These are phyloP conservation scores for Pythium rhizo-oryzae DNA, from an alignment of 352 stramenopile genomes.

Conservation along the genomic window DNA sequence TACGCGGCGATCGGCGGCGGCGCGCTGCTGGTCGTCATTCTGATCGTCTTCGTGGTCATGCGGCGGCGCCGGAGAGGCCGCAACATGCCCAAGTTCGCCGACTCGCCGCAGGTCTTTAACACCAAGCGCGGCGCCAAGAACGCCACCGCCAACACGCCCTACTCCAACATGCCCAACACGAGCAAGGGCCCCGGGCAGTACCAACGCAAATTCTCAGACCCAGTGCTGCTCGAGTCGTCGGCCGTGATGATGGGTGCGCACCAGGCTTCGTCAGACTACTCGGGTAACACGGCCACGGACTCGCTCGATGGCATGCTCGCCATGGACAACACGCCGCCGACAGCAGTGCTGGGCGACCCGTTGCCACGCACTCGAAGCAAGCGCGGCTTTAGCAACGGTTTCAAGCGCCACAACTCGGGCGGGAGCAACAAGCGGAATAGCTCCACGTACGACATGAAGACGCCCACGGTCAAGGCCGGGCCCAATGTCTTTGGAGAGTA, in stretches of 20 bases:
- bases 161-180: slow-evolving; percentile 58
- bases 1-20: slow-evolving; percentile 60
- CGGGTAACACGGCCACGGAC: slow-evolving; percentile 39
- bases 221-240: slow-evolving; percentile 36
- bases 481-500: slow-evolving; percentile 77
- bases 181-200: slow-evolving; percentile 38
- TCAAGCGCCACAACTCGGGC: slow-evolving; percentile 47
- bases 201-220: slow-evolving; percentile 43
- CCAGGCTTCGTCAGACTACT: slow-evolving; percentile 26
- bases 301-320: slow-evolving; percentile 60
- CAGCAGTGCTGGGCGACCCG: slow-evolving; percentile 46
- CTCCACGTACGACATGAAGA: slow-evolving; percentile 42
- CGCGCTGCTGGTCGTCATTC: slow-evolving; percentile 44
- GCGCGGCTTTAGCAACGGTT: slow-evolving; percentile 38
- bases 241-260: slow-evolving; percentile 22
- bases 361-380: slow-evolving; percentile 16
- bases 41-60: slow-evolving; percentile 44
- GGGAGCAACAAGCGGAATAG: slow-evolving; percentile 18
- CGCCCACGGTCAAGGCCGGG: slow-evolving; percentile 44
- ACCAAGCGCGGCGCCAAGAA: slow-evolving; percentile 44
- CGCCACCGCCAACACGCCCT: slow-evolving; percentile 34
- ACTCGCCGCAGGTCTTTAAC: slow-evolving; percentile 25
- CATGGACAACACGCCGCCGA: slow-evolving; percentile 42
- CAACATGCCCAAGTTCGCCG: slow-evolving; percentile 46
- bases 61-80: slow-evolving; percentile 39